Evolutionary conservation across 257 asterid genomes (phyloP).

Genomic region (Schizonepeta tenuifolia): DNA sequence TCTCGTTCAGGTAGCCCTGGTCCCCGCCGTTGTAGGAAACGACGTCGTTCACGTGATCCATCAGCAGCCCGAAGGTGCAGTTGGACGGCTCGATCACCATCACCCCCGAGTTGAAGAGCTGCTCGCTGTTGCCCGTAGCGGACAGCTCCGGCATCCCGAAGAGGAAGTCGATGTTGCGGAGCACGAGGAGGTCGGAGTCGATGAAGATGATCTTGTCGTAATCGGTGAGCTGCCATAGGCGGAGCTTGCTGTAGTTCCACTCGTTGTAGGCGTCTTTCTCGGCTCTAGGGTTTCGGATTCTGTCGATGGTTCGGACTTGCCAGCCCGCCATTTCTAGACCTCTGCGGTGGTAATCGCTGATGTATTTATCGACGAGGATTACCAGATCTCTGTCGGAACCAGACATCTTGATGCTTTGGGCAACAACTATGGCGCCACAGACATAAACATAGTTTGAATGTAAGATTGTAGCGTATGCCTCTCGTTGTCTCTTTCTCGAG

Average conservation of each 20-base stretch:
- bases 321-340: neutral
- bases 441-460: neutral
- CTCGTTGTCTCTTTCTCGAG: neutral
- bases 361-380: neutral
- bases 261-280: neutral
- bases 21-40: conserved; percentile 87
- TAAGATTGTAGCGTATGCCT: neutral
- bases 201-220: conserved; percentile 78
- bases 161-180: conserved; percentile 68
- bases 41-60: conserved; percentile 70
- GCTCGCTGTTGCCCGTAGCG: conserved; percentile 76
- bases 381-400: neutral
- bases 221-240: conserved; percentile 86
- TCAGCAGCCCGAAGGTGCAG: conserved; percentile 68
- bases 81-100: conserved; percentile 92
- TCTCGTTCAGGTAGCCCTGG: conserved; percentile 79
- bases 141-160: conserved; percentile 77
- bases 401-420: neutral
- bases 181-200: conserved; percentile 76
- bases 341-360: neutral
- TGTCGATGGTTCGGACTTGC: neutral
- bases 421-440: neutral
- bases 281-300: neutral
- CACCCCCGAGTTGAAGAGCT: conserved; percentile 78
- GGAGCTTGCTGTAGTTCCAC: conserved; percentile 64